Conservation (phyloP, 257 asterid genomes). For the Scutellaria barbata region DNA sequence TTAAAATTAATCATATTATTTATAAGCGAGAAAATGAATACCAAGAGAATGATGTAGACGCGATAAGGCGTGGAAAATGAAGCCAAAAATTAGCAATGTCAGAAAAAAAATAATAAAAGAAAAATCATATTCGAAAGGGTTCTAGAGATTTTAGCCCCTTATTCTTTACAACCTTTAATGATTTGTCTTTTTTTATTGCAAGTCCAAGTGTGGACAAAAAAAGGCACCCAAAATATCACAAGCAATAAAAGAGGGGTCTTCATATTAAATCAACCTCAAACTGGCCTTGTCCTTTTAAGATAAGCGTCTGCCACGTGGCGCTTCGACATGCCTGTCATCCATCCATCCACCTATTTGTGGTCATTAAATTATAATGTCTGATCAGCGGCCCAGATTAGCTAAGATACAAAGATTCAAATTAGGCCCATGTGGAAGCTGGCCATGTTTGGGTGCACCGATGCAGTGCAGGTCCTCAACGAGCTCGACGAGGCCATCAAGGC, state of each 20-base stretch:
- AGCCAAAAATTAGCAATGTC: not conserved
- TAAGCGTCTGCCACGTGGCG: slow-evolving; percentile 27
- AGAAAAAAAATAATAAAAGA: too few species aligned
- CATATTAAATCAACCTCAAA: slow-evolving; percentile 5
- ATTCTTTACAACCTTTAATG: not conserved
- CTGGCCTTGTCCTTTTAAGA: not conserved
- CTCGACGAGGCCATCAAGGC: slow-evolving; percentile 34
- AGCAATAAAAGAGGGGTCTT: too few species aligned
- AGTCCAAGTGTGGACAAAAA: not conserved
- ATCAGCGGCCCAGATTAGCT: not conserved
- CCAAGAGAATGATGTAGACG: not conserved
- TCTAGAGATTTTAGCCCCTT: not conserved
- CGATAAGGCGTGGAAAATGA: not conserved
- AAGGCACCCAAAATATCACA: not conserved
- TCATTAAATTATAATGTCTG: not conserved
- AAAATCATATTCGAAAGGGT: not conserved
- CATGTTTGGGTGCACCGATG: slow-evolving; percentile 50
- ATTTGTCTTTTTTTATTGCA: not conserved
- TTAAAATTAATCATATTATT: too few species aligned
- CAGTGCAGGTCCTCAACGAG: slow-evolving; percentile 46
- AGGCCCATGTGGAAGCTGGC: slow-evolving; percentile 52
- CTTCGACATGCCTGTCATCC: not conserved
- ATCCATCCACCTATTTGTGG: slow-evolving; percentile 24
- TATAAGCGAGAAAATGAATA: too few species aligned
- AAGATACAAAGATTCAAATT: not conserved